Conservation (phyloP, 2,329 filamentous ascomycete species). For the Colletotrichum liaoningense region DNA sequence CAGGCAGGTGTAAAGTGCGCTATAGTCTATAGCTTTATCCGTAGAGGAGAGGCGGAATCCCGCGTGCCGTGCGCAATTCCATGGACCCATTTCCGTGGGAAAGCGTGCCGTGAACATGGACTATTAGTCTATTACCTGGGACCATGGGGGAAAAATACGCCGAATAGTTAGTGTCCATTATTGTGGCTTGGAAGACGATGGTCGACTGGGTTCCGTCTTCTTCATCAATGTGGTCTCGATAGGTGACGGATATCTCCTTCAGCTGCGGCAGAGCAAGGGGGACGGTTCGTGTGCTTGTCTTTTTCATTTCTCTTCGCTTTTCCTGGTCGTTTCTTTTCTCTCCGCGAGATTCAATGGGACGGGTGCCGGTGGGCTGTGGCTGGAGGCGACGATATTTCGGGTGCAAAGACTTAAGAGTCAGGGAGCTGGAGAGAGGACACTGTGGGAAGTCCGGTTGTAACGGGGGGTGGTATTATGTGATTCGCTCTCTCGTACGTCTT, state of each 20-base stretch:
- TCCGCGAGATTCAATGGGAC: slow-evolving; percentile 5
- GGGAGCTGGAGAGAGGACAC: not conserved
- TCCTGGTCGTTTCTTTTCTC: not conserved
- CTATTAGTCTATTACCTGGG: not conserved
- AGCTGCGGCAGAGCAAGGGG: not conserved
- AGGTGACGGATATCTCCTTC: not conserved
- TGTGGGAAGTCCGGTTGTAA: not conserved
- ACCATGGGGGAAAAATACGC: not conserved
- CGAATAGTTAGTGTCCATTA: not conserved
- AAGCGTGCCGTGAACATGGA: not conserved
- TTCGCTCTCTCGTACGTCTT: not conserved
- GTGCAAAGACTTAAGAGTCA: not conserved
- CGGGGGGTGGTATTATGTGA: not conserved
- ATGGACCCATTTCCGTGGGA: not conserved
- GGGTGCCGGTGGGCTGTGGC: not conserved
- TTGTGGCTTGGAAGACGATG: not conserved
- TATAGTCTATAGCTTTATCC: not conserved
- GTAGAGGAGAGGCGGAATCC: not conserved
- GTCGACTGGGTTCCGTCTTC: not conserved
- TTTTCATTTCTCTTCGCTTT: not conserved
- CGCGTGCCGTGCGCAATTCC: slow-evolving; percentile 3
- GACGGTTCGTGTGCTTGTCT: not conserved
- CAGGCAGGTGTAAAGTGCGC: not conserved
- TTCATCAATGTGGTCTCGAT: not conserved
- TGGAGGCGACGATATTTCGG: slow-evolving; percentile 22